Conservation (phyloP, 805 yeast genomes). For the Spathaspora gorwiae region DNA sequence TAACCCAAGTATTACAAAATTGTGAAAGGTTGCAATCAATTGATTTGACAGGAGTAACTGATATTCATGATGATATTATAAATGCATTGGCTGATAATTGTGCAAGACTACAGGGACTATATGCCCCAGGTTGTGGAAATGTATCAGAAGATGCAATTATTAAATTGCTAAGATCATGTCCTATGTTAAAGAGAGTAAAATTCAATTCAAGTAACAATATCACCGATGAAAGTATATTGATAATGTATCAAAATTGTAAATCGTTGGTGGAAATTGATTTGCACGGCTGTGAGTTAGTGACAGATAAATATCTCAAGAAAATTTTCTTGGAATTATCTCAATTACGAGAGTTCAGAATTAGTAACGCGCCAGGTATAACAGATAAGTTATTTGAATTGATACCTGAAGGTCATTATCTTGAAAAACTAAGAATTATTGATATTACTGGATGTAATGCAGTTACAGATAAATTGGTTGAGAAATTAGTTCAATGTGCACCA, state of each 20-base stretch:
- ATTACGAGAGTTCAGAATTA: constrained; percentile 78
- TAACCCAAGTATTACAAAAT: constrained; percentile 55
- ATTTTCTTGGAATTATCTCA: constrained; percentile 62
- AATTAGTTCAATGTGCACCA: constrained; percentile 74
- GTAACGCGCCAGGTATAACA: constrained; percentile 65
- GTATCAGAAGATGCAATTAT: constrained; percentile 64
- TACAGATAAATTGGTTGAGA: constrained; percentile 73
- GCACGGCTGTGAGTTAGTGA: constrained; percentile 71
- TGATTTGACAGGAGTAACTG: constrained; percentile 77
- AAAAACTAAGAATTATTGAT: constrained; percentile 74
- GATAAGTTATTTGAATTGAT: constrained; percentile 58
- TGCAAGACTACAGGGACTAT: constrained; percentile 78
- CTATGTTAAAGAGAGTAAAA: constrained; percentile 75
- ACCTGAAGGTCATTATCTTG: constrained; percentile 47
- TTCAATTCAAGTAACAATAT: constrained; percentile 67
- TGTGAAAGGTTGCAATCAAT: constrained; percentile 77
- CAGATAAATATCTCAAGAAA: constrained; percentile 55
- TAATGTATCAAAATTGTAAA: constrained; percentile 68
- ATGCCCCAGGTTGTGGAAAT: constrained; percentile 78
- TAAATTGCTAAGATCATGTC: constrained; percentile 57
- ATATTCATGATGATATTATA: constrained; percentile 62
- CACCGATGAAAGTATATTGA: constrained; percentile 56
- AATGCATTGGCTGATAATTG: constrained; percentile 65
- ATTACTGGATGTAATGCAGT: constrained; percentile 78
- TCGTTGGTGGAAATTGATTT: constrained; percentile 85